phyloP scores from a whole-genome alignment of 163 green algal genomes.

The Scenedesmus sp. region DNA sequence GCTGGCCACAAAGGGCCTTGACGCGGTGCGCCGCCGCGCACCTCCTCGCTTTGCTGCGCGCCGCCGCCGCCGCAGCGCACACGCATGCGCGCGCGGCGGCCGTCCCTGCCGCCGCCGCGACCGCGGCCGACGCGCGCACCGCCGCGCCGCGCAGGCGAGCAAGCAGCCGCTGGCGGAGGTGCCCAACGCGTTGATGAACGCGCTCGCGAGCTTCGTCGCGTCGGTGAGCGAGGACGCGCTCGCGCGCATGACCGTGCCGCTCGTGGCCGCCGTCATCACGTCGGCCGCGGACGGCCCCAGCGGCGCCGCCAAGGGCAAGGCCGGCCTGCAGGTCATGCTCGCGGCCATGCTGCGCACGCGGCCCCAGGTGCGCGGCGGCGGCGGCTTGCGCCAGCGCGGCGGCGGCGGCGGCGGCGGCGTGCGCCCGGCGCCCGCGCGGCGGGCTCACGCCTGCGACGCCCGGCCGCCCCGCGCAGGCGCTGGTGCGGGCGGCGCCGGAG shows the following conservation, averaged over 20 bases:
- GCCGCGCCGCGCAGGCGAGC: conserved; percentile 32
- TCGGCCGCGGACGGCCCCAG: conserved; percentile 2
- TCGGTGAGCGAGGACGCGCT: conserved; percentile 14
- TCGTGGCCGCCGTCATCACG: conserved; percentile 1
- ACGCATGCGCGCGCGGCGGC: too few relatives aligned
- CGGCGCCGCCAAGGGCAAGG: conserved; percentile 25
- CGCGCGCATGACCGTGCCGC: conserved; percentile 6
- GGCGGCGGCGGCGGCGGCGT: neutral
- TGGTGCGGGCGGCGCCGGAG: conserved; percentile 34
- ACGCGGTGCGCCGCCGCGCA: neutral
- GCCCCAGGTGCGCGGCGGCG: conserved; percentile 21
- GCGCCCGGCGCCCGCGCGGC: neutral
- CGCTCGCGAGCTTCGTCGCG: conserved; percentile 35
- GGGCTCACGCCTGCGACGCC: too few relatives aligned
- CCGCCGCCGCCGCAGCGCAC: too few relatives aligned
- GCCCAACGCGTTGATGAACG: conserved; percentile 26
- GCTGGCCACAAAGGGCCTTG: conserved; percentile 20
- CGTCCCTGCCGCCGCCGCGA: too few relatives aligned
- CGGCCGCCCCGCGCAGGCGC: too few relatives aligned
- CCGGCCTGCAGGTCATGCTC: conserved; percentile 42
- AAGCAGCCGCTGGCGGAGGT: conserved; percentile 23
- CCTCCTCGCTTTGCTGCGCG: too few relatives aligned
- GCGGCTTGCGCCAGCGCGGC: too few relatives aligned
- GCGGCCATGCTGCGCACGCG: conserved; percentile 38
- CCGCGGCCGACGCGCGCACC: too few relatives aligned